Conservation (phyloP, 163 green algal species). For the Chlamydomonas reinhardtii region DNA sequence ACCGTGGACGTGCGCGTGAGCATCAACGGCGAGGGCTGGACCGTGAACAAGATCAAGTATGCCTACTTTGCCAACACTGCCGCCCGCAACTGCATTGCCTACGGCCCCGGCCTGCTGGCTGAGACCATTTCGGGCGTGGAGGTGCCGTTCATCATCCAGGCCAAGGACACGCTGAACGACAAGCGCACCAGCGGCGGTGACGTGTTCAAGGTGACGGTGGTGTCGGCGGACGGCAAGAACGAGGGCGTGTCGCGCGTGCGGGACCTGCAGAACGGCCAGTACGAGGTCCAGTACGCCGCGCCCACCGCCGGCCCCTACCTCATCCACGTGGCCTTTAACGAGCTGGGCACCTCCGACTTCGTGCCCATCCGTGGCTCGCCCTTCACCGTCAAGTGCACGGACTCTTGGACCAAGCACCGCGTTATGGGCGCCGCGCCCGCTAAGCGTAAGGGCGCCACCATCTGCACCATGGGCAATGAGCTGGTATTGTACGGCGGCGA, state of each 20-base stretch:
- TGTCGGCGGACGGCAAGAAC: slow-evolving; percentile 65
- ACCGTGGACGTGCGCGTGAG: slow-evolving; percentile 75
- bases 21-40: slow-evolving; percentile 88
- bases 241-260: slow-evolving; percentile 68
- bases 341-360: slow-evolving; percentile 72
- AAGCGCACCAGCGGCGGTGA: slow-evolving; percentile 86
- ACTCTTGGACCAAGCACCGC: slow-evolving; percentile 80
- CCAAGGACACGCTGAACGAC: slow-evolving; percentile 84
- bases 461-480: slow-evolving; percentile 65
- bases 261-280: slow-evolving; percentile 81
- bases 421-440: slow-evolving; percentile 73
- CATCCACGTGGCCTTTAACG: slow-evolving; percentile 78
- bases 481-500: slow-evolving; percentile 82
- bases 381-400: slow-evolving; percentile 73
- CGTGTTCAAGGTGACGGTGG: slow-evolving; percentile 75
- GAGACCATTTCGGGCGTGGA: slow-evolving; percentile 75
- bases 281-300: slow-evolving; percentile 75
- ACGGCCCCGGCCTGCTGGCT: slow-evolving; percentile 81
- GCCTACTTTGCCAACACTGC: slow-evolving; percentile 92
- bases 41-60: slow-evolving; percentile 88
- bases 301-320: slow-evolving; percentile 71
- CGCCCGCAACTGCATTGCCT: slow-evolving; percentile 84
- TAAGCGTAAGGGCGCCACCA: slow-evolving; percentile 64
- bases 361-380: slow-evolving; percentile 81
- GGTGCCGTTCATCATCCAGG: slow-evolving; percentile 87